Conservation (phyloP, 768 basidiomycete species). For the Sutorius australiensis region DNA sequence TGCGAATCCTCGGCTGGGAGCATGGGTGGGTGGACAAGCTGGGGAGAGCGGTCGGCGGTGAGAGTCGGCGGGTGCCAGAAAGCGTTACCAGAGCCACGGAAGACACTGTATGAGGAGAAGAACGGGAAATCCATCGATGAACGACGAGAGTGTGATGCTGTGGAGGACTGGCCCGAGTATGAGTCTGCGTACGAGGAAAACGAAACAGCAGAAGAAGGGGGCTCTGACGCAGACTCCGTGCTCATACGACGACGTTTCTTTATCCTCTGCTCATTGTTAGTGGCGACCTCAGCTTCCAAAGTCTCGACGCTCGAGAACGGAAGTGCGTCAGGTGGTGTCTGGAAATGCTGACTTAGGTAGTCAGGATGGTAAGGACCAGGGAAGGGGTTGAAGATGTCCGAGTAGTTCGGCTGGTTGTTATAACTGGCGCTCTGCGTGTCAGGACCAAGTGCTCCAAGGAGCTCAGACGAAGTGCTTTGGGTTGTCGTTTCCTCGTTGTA, state of each 20-base stretch:
- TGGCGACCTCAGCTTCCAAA: conserved; percentile 40
- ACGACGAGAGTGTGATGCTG: conserved; percentile 55
- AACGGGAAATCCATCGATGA: conserved; percentile 67
- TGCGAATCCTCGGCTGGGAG: conserved; percentile 58
- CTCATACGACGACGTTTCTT: conserved; percentile 75
- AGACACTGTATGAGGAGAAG: conserved; percentile 49
- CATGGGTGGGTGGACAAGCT: conserved; percentile 69
- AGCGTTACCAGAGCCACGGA: conserved; percentile 51
- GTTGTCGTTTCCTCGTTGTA: conserved; percentile 43
- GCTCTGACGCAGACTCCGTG: conserved; percentile 47
- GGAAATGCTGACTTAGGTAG: conserved; percentile 53
- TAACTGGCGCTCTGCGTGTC: conserved; percentile 25
- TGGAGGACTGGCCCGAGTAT: conserved; percentile 55
- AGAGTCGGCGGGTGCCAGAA: conserved; percentile 83
- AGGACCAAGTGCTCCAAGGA: conserved; percentile 44
- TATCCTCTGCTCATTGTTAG: conserved; percentile 34
- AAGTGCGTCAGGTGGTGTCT: conserved; percentile 45
- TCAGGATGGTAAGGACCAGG: conserved; percentile 78
- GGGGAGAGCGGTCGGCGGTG: conserved; percentile 53
- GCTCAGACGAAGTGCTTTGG: conserved; percentile 46
- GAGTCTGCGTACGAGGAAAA: conserved; percentile 60
- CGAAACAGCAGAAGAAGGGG: conserved; percentile 59
- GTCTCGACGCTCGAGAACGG: conserved; percentile 50
- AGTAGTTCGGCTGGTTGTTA: conserved; percentile 28
- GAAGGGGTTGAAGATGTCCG: conserved; percentile 43